These are phyloP conservation scores for Tripterygium wilfordii DNA, from an alignment of 177 flowering plant genomes.

Conservation along the genomic window DNA sequence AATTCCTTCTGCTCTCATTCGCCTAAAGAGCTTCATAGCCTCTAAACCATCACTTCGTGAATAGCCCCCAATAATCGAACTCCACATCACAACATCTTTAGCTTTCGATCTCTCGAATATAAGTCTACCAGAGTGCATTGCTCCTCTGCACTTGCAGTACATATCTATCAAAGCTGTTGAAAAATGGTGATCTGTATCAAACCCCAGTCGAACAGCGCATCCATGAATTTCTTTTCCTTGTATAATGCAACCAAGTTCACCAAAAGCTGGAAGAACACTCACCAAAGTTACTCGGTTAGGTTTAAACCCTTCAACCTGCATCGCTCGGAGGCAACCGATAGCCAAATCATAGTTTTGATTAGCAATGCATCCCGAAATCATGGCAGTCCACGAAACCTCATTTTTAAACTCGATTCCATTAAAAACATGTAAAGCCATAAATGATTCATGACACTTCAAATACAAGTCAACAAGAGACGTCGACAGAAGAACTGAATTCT, in stretches of 20 bases:
- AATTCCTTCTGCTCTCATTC: slow-evolving; percentile 44
- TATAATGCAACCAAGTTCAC: slow-evolving; percentile 17
- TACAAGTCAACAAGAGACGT: slow-evolving; percentile 64
- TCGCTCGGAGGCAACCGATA: slow-evolving; percentile 32
- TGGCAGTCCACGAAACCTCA: slow-evolving; percentile 67
- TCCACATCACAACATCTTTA: slow-evolving; percentile 58
- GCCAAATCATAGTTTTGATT: slow-evolving; percentile 22
- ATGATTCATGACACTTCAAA: slow-evolving; percentile 28
- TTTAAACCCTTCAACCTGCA: slow-evolving; percentile 43
- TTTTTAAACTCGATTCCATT: slow-evolving; percentile 35
- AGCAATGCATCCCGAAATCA: slow-evolving; percentile 49
- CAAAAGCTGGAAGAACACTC: slow-evolving; percentile 41
- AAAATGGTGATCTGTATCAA: slow-evolving; percentile 31
- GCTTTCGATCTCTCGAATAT: slow-evolving; percentile 29
- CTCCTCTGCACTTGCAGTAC: slow-evolving; percentile 27
- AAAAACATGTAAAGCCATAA: slow-evolving; percentile 37
- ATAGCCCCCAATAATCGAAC: slow-evolving; percentile 39
- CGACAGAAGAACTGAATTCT: slow-evolving; percentile 23
- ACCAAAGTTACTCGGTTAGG: slow-evolving; percentile 52
- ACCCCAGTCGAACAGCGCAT: slow-evolving; percentile 37
- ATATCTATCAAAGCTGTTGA: slow-evolving; percentile 39
- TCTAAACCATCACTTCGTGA: slow-evolving; percentile 19
- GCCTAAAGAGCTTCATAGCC: slow-evolving; percentile 30
- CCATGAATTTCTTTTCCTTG: slow-evolving; percentile 57
- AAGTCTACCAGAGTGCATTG: slow-evolving; percentile 15